These are phyloP conservation scores for Aspergillus incahuasiensis DNA, from an alignment of 495 filamentous ascomycete species.

Conservation along the genomic window DNA sequence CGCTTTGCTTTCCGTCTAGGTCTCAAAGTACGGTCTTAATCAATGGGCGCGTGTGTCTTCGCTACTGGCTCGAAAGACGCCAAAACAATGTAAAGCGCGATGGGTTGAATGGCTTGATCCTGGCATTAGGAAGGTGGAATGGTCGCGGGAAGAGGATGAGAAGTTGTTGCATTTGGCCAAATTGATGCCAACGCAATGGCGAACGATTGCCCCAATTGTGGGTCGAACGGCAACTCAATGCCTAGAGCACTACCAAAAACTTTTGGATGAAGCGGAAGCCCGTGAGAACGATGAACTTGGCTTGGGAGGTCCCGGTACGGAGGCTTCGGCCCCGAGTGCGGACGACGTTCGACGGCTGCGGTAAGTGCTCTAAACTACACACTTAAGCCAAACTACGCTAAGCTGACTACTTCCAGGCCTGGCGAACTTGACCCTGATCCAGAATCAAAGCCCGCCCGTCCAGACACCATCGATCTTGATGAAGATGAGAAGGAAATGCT, in stretches of 20 bases:
- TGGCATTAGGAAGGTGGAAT: constrained; percentile 95
- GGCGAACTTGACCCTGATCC: constrained; percentile 95
- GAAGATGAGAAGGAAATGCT: constrained; percentile 99
- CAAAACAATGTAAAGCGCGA: constrained; percentile 97
- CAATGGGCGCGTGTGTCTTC: constrained; percentile 99
- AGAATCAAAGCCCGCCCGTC: constrained; percentile 93
- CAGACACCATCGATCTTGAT: constrained; percentile 95
- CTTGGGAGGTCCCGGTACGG: constrained; percentile 81
- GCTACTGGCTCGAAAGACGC: constrained; percentile 92
- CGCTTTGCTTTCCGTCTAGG: constrained; percentile 36
- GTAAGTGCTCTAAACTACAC: constrained; percentile 21
- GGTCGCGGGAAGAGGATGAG: constrained; percentile 98
- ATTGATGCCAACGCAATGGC: constrained; percentile 99
- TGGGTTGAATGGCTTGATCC: constrained; percentile 99
- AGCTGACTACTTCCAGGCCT: constrained; percentile 48
- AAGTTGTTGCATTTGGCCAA: constrained; percentile 94
- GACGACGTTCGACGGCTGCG: constrained; percentile 88
- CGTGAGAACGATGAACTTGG: constrained; percentile 81
- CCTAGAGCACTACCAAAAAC: constrained; percentile 91
- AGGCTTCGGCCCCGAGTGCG: constrained; percentile 81
- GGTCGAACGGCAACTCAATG: constrained; percentile 96
- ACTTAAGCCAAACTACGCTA: not conserved
- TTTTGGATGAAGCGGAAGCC: constrained; percentile 92
- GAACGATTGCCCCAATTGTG: constrained; percentile 95
- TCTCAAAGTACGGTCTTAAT: constrained; percentile 96